Conservation (phyloP, 2,329 filamentous ascomycete species). For the Ceratocystis cacaofunesta region DNA sequence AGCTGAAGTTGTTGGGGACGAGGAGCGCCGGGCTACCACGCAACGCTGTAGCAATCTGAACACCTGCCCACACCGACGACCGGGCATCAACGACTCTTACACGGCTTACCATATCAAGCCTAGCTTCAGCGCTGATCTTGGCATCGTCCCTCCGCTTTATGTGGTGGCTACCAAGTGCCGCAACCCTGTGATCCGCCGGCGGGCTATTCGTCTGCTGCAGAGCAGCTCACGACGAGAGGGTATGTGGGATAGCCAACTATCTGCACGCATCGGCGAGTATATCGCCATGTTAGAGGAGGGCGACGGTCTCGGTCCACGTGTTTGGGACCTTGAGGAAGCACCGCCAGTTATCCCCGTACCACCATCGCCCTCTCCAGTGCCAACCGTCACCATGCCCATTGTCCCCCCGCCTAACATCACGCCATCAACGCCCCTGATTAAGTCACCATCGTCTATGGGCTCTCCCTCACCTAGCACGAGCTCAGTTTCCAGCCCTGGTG, state of each 20-base stretch:
- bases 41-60: conserved; percentile 31
- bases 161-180: conserved; percentile 53
- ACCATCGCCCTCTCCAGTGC: not conserved
- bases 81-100: conserved; percentile 29
- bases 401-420: not conserved
- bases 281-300: conserved; percentile 41
- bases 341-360: not conserved
- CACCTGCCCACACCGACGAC: conserved; percentile 29
- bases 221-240: conserved; percentile 48
- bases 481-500: not conserved
- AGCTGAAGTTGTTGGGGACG: conserved; percentile 43
- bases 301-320: conserved; percentile 21
- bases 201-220: conserved; percentile 45
- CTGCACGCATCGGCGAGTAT: conserved; percentile 41
- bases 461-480: not conserved
- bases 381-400: not conserved
- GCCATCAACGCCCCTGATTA: not conserved
- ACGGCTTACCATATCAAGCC: conserved; percentile 40
- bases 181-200: conserved; percentile 39
- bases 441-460: not conserved
- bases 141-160: conserved; percentile 49
- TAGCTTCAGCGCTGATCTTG: conserved; percentile 48
- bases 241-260: conserved; percentile 53
- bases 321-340: conserved; percentile 7
- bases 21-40: conserved; percentile 36